phyloP scores from a whole-genome alignment of 805 yeast species.

The Zygotorulaspora florentina region DNA sequence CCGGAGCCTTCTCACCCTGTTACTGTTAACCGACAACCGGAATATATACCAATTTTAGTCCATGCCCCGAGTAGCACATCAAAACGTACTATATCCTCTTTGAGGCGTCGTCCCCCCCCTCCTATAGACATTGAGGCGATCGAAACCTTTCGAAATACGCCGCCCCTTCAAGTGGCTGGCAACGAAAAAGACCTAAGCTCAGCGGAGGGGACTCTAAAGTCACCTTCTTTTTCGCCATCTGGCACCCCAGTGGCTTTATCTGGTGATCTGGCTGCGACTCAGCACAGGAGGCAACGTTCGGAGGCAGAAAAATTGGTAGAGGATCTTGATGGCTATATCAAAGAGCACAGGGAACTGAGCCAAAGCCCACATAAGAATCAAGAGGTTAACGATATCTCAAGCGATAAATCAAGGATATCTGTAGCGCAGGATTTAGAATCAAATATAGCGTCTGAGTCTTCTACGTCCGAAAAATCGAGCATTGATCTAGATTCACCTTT shows the following conservation, averaged over 20 bases:
- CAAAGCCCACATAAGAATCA: background rate
- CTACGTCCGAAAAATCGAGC: background rate
- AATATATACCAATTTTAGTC: background rate
- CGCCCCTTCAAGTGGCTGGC: background rate
- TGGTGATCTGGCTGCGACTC: background rate
- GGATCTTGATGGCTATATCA: slow-evolving; percentile 30
- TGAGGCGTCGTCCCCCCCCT: slow-evolving; percentile 26
- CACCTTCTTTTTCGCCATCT: slow-evolving; percentile 2
- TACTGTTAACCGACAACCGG: background rate
- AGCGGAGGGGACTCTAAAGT: slow-evolving; percentile 5
- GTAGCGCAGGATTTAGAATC: background rate
- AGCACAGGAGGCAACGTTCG: slow-evolving; percentile 31
- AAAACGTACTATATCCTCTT: background rate
- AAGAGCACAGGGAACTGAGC: slow-evolving; percentile 15
- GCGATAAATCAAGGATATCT: background rate
- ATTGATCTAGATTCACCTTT: background rate
- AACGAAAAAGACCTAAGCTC: slow-evolving; percentile 2
- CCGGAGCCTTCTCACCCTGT: background rate
- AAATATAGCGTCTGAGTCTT: background rate
- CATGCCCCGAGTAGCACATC: background rate
- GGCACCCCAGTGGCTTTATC: slow-evolving; percentile 4
- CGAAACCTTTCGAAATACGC: slow-evolving; percentile 1
- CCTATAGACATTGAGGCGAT: slow-evolving; percentile 19
- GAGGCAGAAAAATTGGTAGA: slow-evolving; percentile 35
- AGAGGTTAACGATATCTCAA: background rate